Conservation (phyloP, 2,329 filamentous ascomycete genomes). For the Metarhizium guizhouense region DNA sequence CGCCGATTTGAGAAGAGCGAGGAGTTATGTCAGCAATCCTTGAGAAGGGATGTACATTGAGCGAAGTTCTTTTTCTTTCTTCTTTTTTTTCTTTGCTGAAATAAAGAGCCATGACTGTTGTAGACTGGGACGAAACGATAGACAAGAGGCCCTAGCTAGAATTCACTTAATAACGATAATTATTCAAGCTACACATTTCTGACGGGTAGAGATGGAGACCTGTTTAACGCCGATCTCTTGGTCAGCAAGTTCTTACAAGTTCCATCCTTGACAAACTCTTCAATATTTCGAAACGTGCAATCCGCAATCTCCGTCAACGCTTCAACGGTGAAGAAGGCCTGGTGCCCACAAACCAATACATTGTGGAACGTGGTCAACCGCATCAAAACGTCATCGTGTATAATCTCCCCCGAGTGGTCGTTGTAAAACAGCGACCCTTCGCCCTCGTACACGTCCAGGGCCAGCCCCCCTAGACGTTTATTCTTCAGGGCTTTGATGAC, state of each 20-base stretch:
- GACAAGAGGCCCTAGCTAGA: too few relatives aligned
- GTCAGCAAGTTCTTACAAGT: constrained; percentile 27
- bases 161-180: too few relatives aligned
- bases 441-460: constrained; percentile 60
- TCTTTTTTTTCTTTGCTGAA: too few relatives aligned
- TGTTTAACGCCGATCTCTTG: constrained; percentile 10
- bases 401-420: constrained; percentile 55
- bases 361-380: constrained; percentile 60
- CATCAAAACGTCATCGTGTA: constrained; percentile 58
- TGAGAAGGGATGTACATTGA: too few relatives aligned
- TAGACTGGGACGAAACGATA: background rate
- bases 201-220: constrained; percentile 9
- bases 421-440: constrained; percentile 57
- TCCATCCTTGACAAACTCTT: constrained; percentile 26
- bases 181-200: constrained; percentile 9
- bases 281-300: constrained; percentile 48
- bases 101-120: constrained; percentile 8
- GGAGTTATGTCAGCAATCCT: constrained; percentile 32
- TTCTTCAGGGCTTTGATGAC: constrained; percentile 53
- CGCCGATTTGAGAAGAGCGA: constrained; percentile 32
- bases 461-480: constrained; percentile 50
- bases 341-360: constrained; percentile 57
- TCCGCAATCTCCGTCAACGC: constrained; percentile 55
- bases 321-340: constrained; percentile 61
- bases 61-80: too few relatives aligned